These are phyloP conservation scores for Jackrogersella minutella DNA, from an alignment of 495 filamentous ascomycete genomes.

Conservation along the genomic window DNA sequence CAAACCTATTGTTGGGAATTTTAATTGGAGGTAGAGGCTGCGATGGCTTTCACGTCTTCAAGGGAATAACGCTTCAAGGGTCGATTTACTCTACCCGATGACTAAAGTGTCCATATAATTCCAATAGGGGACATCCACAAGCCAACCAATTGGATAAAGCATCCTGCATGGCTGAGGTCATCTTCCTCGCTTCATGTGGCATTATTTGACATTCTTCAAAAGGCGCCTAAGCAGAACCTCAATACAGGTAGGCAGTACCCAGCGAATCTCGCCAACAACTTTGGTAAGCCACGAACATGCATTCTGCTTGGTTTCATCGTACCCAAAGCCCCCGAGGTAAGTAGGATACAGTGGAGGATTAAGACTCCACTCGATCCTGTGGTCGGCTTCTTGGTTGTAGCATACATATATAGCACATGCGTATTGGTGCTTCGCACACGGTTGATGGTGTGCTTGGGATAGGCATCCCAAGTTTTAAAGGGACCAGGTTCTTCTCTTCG, in stretches of 20 bases:
- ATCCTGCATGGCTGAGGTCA: not conserved
- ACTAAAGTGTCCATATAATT: not conserved
- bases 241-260: not conserved
- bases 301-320: not conserved
- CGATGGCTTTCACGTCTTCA: no score
- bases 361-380: conserved; percentile 1
- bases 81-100: not conserved
- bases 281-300: not conserved
- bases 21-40: no score
- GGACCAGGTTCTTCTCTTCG: not conserved
- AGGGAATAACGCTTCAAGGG: not conserved
- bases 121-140: no score
- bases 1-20: no score
- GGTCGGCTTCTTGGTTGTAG: not conserved
- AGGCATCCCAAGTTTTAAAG: not conserved
- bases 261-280: not conserved
- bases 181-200: not conserved
- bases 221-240: not conserved
- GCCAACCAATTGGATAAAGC: no score
- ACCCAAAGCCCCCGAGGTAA: no score
- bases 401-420: not conserved
- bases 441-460: not conserved
- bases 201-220: not conserved
- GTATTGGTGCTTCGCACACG: not conserved
- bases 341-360: no score